Conservation (phyloP, 2,329 filamentous ascomycete species). For the Colletotrichum acutatum region DNA sequence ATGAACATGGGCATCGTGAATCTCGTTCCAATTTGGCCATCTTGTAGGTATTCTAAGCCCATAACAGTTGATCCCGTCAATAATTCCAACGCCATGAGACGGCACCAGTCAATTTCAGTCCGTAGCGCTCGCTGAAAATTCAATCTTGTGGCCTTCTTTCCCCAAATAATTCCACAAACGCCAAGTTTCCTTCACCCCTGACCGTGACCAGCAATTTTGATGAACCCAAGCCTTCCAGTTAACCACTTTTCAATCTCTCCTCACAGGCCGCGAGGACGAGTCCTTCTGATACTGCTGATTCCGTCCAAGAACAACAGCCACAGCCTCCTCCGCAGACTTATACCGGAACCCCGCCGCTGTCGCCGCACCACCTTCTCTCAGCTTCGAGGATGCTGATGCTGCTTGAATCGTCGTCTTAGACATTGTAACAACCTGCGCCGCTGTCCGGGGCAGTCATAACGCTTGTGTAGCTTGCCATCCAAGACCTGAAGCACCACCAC, state of each 20-base stretch:
- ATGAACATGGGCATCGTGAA: neutral
- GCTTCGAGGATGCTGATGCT: neutral
- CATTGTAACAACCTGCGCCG: constrained; percentile 30
- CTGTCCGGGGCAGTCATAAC: constrained; percentile 28
- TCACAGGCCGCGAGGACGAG: neutral
- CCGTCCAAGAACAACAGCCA: neutral
- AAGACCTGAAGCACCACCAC: neutral
- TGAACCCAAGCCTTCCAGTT: neutral
- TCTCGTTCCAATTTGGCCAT: neutral
- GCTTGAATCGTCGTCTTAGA: constrained; percentile 10
- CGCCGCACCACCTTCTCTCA: neutral
- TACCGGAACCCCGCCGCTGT: neutral
- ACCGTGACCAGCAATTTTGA: neutral
- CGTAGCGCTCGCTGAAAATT: neutral
- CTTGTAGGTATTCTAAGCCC: neutral
- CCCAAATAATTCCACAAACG: neutral
- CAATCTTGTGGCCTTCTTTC: neutral
- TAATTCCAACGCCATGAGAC: no score
- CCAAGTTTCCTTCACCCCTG: neutral
- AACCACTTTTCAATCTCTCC: neutral
- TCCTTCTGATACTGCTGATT: constrained; percentile 8
- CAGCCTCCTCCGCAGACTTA: neutral
- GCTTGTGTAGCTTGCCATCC: constrained; percentile 26
- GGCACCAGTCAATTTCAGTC: no score
- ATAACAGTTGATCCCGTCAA: no score